Percentiles rank a stretch among this genome's conserved stretches.
Evolutionary conservation across 108 stramenopile species (phyloP).

Genomic region (Heterococcus sp.): DNA sequence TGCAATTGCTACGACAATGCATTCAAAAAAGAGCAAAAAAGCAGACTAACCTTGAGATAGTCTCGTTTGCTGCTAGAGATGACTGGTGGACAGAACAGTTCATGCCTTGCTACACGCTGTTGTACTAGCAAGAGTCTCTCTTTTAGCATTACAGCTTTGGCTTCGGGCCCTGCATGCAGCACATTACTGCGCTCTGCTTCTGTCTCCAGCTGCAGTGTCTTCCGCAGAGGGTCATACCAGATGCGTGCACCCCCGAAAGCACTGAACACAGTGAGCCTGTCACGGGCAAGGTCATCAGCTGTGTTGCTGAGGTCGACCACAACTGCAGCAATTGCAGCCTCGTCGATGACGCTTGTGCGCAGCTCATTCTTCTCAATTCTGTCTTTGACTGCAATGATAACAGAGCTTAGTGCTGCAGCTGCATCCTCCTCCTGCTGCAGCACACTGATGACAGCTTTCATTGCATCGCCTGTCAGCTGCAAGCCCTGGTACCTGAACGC

Average conservation of each 20-base stretch:
- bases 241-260: conserved; percentile 32
- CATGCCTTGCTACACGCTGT: conserved; percentile 15
- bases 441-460: background rate
- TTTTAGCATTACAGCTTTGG: conserved; percentile 15
- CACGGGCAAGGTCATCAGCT: conserved; percentile 31
- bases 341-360: conserved; percentile 35
- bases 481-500: background rate
- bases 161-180: background rate
- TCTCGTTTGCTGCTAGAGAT: conserved; percentile 11
- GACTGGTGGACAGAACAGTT: conserved; percentile 30
- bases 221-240: conserved; percentile 37
- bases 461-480: background rate
- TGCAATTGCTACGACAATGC: too few relatives aligned
- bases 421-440: conserved; percentile 18
- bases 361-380: conserved; percentile 44
- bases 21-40: too few relatives aligned
- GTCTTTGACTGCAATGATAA: conserved; percentile 25
- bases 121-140: conserved; percentile 24
- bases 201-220: conserved; percentile 2
- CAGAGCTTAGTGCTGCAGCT: conserved; percentile 14
- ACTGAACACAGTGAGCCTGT: conserved; percentile 21
- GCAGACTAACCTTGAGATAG: conserved; percentile 31
- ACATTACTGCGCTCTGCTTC: background rate
- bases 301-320: conserved; percentile 40
- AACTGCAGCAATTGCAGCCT: conserved; percentile 27